Evolutionary conservation across 495 filamentous ascomycete genomes (phyloP), one percentile per base, ranked within the genome.

Genomic region (Talaromyces trachyspermus): DNA sequence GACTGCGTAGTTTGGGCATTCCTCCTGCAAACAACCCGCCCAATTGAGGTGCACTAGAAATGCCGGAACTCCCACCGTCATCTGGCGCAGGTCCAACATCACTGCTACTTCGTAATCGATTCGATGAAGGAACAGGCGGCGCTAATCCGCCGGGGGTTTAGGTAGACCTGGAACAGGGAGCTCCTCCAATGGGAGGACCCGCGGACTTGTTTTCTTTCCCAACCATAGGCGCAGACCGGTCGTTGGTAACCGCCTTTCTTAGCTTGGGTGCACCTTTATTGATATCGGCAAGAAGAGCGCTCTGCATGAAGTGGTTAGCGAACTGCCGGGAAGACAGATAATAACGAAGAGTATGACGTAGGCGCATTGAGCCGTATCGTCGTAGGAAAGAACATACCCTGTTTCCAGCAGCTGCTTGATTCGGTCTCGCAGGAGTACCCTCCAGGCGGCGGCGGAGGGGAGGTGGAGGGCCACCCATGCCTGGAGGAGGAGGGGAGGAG

Each of bases 1-100:
- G 81, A 66, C 89, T 95, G 62, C 84, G 83, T 52, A 98, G 58
- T 68, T 95, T 97, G 2, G 92, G 92, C 75, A 97, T 97, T 24
- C 91, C 94, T 24, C 89, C 89, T 7, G 88, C 89, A 57, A 98
- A 95, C 20, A 98, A 64, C 3, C 94, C 92, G 7, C 73, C 90
- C 26, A 98, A 62, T 59, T 97, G 92, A 23, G 89, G 87, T 14
- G 88, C 78, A 18, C 79, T 74, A 26, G 71, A 61, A 14, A 51
- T 48, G 8, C 63, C 66, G 4, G 61, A 56, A 19, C 58, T 68
- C 42, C 66, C 58, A 50, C 64, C 65, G 32, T 50, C 52, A 15
- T 49, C 41, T 45, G 60, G 56, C 18, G 62, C 68, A 46, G 71
- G 64, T 32, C 72, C 74, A 40, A 75, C 71, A 63, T 91, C 88